A percentile compares a stretch with the other conserved stretches of the same genome.
Evolutionary conservation across 176 grass and related monocot genomes (phyloP).

Genomic region (Cenchrus americanus): DNA sequence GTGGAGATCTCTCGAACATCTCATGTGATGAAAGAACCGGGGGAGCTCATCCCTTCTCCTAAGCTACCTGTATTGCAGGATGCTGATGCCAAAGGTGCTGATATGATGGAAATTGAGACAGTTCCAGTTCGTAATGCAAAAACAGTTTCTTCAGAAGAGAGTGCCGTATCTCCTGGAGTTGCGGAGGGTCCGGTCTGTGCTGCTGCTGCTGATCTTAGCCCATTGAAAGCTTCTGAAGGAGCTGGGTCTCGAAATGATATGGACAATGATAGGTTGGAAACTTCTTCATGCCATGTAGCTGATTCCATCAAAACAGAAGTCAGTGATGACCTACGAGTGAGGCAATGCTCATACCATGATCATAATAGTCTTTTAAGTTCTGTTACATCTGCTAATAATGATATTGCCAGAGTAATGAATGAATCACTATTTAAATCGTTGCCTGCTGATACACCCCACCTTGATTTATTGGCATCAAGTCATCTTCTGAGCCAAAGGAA

Average conservation of each 20-base stretch:
- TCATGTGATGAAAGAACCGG: slow-evolving; percentile 37
- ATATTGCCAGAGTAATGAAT: slow-evolving; percentile 43
- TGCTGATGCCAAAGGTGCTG: slow-evolving; percentile 3
- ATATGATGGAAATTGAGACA: slow-evolving; percentile 38
- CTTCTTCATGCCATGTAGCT: slow-evolving; percentile 36
- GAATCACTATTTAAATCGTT: slow-evolving; percentile 48
- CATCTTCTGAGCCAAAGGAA: slow-evolving; percentile 45
- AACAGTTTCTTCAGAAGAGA: slow-evolving; percentile 50
- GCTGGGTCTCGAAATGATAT: slow-evolving; percentile 25
- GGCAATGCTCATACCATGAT: slow-evolving; percentile 25
- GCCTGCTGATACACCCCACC: slow-evolving; percentile 34
- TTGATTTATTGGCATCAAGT: slow-evolving; percentile 50
- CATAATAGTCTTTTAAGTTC: slow-evolving; percentile 52
- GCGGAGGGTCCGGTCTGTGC: background rate
- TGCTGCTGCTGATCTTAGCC: slow-evolving; percentile 31
- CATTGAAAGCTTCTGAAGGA: slow-evolving; percentile 27
- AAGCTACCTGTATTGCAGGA: slow-evolving; percentile 29
- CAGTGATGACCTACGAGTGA: slow-evolving; percentile 13
- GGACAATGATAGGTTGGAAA: slow-evolving; percentile 27
- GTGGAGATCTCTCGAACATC: slow-evolving; percentile 23
- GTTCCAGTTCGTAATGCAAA: slow-evolving; percentile 31
- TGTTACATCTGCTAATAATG: slow-evolving; percentile 52
- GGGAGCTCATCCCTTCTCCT: slow-evolving; percentile 27
- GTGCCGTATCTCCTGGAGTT: slow-evolving; percentile 36
- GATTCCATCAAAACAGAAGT: slow-evolving; percentile 35